phyloP scores from a whole-genome alignment of 805 yeast genomes.

The Yarrowia deformans region DNA sequence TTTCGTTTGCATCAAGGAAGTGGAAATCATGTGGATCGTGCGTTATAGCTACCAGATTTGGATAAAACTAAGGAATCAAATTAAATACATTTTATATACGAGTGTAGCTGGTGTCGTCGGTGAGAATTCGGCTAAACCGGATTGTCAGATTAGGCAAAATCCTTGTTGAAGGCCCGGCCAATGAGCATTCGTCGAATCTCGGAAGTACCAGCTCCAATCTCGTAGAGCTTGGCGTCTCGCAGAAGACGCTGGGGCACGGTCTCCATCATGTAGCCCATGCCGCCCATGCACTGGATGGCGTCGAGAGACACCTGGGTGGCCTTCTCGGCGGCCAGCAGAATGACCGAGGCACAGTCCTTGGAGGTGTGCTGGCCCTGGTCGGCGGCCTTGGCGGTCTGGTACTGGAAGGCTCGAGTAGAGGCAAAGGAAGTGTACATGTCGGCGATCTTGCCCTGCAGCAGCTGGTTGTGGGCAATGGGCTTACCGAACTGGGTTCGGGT shows the following conservation, averaged over 20 bases:
- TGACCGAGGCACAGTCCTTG: slow-evolving; percentile 50
- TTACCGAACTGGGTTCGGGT: slow-evolving; percentile 49
- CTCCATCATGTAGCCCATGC: slow-evolving; percentile 50
- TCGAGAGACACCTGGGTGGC: slow-evolving; percentile 49
- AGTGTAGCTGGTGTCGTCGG: too few relatives aligned
- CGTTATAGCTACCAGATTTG: too few relatives aligned
- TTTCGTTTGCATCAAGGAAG: too few relatives aligned
- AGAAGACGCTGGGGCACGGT: slow-evolving; percentile 49
- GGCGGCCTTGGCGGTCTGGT: slow-evolving; percentile 46
- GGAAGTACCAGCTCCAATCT: slow-evolving; percentile 50
- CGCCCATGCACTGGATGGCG: slow-evolving; percentile 50
- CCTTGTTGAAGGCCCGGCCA: slow-evolving; percentile 49
- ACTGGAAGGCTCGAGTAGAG: slow-evolving; percentile 48
- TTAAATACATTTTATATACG: too few relatives aligned
- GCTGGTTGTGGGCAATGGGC: slow-evolving; percentile 49
- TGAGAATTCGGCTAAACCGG: too few relatives aligned
- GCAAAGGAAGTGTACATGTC: slow-evolving; percentile 50
- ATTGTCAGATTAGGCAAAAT: slow-evolving; percentile 24
- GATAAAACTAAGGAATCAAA: too few relatives aligned
- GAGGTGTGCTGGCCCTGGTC: slow-evolving; percentile 47
- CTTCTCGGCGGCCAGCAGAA: slow-evolving; percentile 50
- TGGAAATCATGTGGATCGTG: too few relatives aligned
- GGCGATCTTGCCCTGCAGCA: slow-evolving; percentile 50
- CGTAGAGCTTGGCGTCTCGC: slow-evolving; percentile 50
- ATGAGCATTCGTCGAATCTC: slow-evolving; percentile 50